Conservation (phyloP, 2,329 filamentous ascomycete species). For the Nemania sp. region DNA sequence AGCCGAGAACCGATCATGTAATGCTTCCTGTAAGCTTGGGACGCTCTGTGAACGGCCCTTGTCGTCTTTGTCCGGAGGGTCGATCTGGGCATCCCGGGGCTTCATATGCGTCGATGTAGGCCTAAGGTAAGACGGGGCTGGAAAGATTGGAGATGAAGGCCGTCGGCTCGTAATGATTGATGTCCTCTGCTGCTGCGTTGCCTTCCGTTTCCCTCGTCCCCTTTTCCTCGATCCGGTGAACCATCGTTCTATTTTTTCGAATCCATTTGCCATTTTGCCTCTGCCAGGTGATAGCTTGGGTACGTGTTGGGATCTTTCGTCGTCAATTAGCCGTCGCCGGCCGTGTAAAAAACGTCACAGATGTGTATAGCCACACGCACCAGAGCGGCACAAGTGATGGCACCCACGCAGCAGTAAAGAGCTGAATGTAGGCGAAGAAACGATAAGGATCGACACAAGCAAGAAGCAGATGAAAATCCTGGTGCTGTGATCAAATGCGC, state of each 20-base stretch:
- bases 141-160: conserved; percentile 34
- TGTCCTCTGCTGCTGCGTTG: conserved; percentile 28
- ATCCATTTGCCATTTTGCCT: conserved; percentile 52
- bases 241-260: conserved; percentile 56
- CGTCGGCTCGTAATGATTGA: conserved; percentile 15
- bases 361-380: conserved; percentile 6
- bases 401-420: neutral
- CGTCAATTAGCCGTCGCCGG: neutral
- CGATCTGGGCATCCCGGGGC: conserved; percentile 60
- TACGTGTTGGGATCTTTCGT: neutral
- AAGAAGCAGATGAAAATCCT: neutral
- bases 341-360: neutral
- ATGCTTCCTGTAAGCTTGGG: conserved; percentile 30
- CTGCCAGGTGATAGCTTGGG: neutral
- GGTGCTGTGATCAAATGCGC: neutral
- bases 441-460: neutral
- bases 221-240: conserved; percentile 51
- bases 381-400: neutral
- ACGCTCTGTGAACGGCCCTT: conserved; percentile 37
- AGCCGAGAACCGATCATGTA: conserved; percentile 33
- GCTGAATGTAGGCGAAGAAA: neutral
- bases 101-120: conserved; percentile 60
- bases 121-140: conserved; percentile 53
- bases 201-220: conserved; percentile 36
- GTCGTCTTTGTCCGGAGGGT: conserved; percentile 26